Evolutionary conservation across 2,329 filamentous ascomycete species (phyloP).

Genomic region (Aspergillus nomiae): DNA sequence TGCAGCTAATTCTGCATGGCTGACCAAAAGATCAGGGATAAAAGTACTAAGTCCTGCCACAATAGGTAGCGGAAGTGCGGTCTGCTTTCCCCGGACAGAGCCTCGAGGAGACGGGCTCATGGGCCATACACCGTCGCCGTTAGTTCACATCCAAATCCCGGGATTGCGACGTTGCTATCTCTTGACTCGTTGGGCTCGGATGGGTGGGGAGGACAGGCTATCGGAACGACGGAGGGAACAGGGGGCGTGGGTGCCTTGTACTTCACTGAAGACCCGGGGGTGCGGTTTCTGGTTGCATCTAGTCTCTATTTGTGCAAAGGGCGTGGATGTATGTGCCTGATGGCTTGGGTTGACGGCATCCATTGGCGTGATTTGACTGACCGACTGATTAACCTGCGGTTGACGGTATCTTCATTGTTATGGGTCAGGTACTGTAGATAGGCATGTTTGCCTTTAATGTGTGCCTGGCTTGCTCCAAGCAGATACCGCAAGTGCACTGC

Average conservation of each 20-base stretch:
- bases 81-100: background rate
- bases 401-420: background rate
- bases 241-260: background rate
- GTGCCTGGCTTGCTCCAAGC: background rate
- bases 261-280: background rate
- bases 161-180: background rate
- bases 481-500: background rate
- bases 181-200: background rate
- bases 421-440: background rate
- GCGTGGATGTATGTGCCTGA: background rate
- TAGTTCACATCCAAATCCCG: background rate
- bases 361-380: background rate
- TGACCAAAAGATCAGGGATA: background rate
- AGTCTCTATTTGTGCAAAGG: background rate
- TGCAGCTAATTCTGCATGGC: background rate
- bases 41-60: background rate
- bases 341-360: background rate
- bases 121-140: background rate
- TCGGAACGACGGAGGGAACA: background rate
- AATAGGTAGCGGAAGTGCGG: background rate
- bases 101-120: background rate
- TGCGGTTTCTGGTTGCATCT: background rate
- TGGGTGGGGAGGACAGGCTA: background rate
- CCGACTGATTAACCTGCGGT: background rate
- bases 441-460: background rate